These are phyloP conservation scores for Fagopyrum homotropicum DNA, from an alignment of 148 eudicot genomes.

Conservation along the genomic window DNA sequence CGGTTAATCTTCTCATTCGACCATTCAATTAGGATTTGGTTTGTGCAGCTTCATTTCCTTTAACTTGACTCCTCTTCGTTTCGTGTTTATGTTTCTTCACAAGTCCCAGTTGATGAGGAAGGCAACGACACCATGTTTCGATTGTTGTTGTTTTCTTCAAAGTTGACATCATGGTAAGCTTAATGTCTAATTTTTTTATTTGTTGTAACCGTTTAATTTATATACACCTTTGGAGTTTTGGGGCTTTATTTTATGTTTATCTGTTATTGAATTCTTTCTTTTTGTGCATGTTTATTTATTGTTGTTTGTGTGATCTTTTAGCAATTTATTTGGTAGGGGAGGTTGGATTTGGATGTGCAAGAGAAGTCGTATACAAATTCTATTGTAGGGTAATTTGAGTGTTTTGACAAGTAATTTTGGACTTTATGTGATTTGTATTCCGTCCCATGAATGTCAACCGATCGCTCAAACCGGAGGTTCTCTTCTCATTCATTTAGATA, in stretches of 20 bases:
- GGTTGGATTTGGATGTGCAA: neutral
- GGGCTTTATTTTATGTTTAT: neutral
- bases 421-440: neutral
- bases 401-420: constrained; percentile 13
- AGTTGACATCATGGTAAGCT: no score
- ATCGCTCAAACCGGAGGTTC: neutral
- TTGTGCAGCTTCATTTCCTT: no score
- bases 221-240: constrained; percentile 12
- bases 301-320: neutral
- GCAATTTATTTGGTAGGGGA: neutral
- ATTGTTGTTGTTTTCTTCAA: no score
- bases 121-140: no score
- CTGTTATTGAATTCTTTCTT: neutral
- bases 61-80: no score
- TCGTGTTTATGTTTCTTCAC: no score
- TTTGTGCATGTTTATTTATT: neutral
- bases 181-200: no score
- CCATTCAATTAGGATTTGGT: no score
- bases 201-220: constrained; percentile 2
- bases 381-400: constrained; percentile 7
- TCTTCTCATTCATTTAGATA: no score
- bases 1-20: no score
- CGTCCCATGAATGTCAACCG: neutral
- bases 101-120: no score
- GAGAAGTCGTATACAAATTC: neutral